These are phyloP conservation scores for Botrytis elliptica DNA, from an alignment of 2,329 filamentous ascomycete genomes.

Conservation along the genomic window DNA sequence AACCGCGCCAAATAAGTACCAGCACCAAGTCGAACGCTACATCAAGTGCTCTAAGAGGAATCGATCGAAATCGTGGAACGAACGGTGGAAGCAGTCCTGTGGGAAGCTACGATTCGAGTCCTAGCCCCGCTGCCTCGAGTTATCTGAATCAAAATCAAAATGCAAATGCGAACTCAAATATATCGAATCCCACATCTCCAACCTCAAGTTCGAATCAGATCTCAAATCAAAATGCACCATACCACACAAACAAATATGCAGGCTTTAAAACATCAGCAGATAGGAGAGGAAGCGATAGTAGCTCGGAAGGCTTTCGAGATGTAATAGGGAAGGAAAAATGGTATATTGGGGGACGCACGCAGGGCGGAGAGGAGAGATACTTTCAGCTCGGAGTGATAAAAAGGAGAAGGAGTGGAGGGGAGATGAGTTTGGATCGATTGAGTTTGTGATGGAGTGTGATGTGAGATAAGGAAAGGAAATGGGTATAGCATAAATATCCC, in stretches of 20 bases:
- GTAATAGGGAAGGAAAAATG: slow-evolving; percentile 72
- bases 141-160: background rate
- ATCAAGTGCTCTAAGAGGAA: slow-evolving; percentile 27
- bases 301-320: slow-evolving; percentile 72
- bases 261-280: slow-evolving; percentile 4
- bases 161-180: background rate
- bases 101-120: slow-evolving; percentile 20
- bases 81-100: slow-evolving; percentile 20
- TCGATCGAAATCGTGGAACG: background rate
- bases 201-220: background rate
- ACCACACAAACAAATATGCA: background rate
- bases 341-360: slow-evolving; percentile 77
- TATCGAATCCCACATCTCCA: background rate
- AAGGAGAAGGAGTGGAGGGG: slow-evolving; percentile 69
- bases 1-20: slow-evolving; percentile 17
- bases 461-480: background rate
- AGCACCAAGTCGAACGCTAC: slow-evolving; percentile 27
- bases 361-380: slow-evolving; percentile 74
- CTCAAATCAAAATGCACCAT: background rate
- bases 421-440: slow-evolving; percentile 71
- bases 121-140: slow-evolving; percentile 4
- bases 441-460: slow-evolving; percentile 56
- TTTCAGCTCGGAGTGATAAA: slow-evolving; percentile 78
- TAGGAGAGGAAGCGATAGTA: slow-evolving; percentile 67
- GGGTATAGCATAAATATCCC: background rate